Percentiles rank a stretch among this genome's conserved stretches.
phyloP scores from a whole-genome alignment of 345 rosid genomes.

The Microcos paniculata region DNA sequence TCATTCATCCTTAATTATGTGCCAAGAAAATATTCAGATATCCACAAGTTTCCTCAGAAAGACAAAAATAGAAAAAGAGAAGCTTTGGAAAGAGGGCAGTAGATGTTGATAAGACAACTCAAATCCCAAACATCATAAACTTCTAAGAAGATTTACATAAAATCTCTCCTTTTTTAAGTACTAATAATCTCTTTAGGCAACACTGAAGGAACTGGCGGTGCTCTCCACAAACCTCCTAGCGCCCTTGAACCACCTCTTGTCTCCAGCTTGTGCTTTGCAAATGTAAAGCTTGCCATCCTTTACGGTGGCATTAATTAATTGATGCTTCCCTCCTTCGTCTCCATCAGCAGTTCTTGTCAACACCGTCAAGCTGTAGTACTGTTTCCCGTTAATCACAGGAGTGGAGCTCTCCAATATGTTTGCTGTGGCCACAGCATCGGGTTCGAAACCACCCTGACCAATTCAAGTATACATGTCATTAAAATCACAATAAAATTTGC shows the following conservation, averaged over 20 bases:
- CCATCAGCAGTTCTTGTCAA: conserved; percentile 98
- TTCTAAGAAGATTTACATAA: conserved; percentile 31
- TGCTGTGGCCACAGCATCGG: conserved; percentile 69
- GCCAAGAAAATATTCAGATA: background rate
- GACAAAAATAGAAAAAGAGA: background rate
- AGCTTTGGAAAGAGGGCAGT: background rate
- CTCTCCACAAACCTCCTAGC: conserved; percentile 75
- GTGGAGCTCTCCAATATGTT: conserved; percentile 67
- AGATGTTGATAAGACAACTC: background rate
- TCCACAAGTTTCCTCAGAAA: conserved; percentile 6
- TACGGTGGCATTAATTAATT: conserved; percentile 66
- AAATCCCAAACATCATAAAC: conserved; percentile 18
- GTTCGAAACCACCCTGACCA: conserved; percentile 80
- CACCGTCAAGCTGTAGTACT: conserved; percentile 64
- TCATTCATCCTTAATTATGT: background rate
- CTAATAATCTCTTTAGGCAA: conserved; percentile 45
- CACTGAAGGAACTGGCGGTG: conserved; percentile 66
- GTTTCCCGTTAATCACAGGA: conserved; percentile 41
- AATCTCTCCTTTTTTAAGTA: background rate
- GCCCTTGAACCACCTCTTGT: conserved; percentile 99
- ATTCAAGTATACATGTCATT: background rate
- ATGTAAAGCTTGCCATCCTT: conserved; percentile 77
- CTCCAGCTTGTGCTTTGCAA: conserved; percentile 96
- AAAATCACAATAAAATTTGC: background rate
- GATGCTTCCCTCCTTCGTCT: conserved; percentile 97